Percentiles rank a stretch among this genome's conserved stretches.
Evolutionary conservation across 257 asterid species (phyloP).

Genomic region (Striga asiatica): DNA sequence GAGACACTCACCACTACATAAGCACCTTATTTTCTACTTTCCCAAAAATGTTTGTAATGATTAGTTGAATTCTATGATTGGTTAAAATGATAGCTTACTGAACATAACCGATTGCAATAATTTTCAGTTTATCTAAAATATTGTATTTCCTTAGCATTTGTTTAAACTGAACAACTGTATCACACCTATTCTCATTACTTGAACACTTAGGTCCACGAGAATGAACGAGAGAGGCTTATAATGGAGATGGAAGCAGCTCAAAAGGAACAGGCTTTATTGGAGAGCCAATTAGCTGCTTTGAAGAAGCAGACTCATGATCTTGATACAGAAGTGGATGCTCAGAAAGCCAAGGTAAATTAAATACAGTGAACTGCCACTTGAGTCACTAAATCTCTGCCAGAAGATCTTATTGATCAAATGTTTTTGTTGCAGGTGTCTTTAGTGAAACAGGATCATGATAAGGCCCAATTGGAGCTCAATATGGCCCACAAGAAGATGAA

Average conservation of each 20-base stretch:
- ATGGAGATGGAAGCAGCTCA: slow-evolving; percentile 92
- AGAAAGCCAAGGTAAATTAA: slow-evolving; percentile 57
- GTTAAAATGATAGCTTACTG: neutral
- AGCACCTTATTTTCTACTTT: neutral
- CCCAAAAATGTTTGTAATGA: neutral
- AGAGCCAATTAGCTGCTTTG: slow-evolving; percentile 49
- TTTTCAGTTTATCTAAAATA: too few species aligned
- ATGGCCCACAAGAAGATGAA: slow-evolving; percentile 66
- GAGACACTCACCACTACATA: slow-evolving; percentile 1
- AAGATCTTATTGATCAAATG: slow-evolving; percentile 1
- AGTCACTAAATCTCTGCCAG: slow-evolving; percentile 10
- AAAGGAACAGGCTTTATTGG: slow-evolving; percentile 61
- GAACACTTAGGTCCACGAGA: slow-evolving; percentile 64
- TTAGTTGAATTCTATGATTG: neutral
- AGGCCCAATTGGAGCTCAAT: slow-evolving; percentile 65
- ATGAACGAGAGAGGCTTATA: slow-evolving; percentile 67
- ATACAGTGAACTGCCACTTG: neutral
- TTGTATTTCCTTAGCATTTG: too few species aligned
- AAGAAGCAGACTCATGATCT: slow-evolving; percentile 43
- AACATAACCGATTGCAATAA: neutral
- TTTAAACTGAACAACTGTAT: neutral
- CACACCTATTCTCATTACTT: neutral
- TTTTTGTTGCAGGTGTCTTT: slow-evolving; percentile 46
- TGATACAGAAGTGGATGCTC: slow-evolving; percentile 48
- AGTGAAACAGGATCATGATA: slow-evolving; percentile 32